Base-by-base conservation (phyloP, 1,139 yeast genomes). In the Arxiozyma telluris region DNA sequence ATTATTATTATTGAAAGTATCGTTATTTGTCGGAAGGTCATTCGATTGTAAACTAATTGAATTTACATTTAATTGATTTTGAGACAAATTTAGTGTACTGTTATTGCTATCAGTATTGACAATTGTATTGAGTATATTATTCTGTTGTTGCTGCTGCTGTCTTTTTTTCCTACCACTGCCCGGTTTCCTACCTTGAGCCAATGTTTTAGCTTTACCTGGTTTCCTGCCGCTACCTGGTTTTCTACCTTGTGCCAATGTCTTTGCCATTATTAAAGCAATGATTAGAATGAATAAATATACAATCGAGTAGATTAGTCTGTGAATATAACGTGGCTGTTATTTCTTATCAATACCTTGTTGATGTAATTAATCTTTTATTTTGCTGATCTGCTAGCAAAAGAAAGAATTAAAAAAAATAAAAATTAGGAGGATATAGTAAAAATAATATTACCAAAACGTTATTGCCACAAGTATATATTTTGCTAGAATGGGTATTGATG, bases 191-290 rank as follows among this genome's bases (percentile, higher is more conserved):
- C 75, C 75, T 54, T 71, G 70, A n/a, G 69, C 65, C 41, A 72
- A 54, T 4, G 74, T 72, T 60, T 72, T 72, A 1, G 68, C 74
- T 50, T 65, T 69, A 8, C 74, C 74, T 7, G 74, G 73, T 51
- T 71, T 72, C 50, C 75, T 62, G 2, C 75, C 75, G 57, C 71
- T 65, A 0, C 75, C 75, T 1, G 70, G 72, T 54, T 71, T 71
- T 53, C 74, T 66, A 9, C 75, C 75, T 57, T 71, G 73, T 22
- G 72, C 70, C 52, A 72, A 62, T 41, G 73, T 71, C 56, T 72
- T 72, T 8, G 74, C 75, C 75, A 72, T 71, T 4, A 3, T 5
- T 22, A 25, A 8, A 34, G n/a, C n/a, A 2, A 15, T 34, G 39
- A 34, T 34, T 34, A 12, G 12, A 15, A 34, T 34, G 6, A 6